Evolutionary conservation across 768 basidiomycete species (phyloP).

Genomic region (Suillus spraguei): DNA sequence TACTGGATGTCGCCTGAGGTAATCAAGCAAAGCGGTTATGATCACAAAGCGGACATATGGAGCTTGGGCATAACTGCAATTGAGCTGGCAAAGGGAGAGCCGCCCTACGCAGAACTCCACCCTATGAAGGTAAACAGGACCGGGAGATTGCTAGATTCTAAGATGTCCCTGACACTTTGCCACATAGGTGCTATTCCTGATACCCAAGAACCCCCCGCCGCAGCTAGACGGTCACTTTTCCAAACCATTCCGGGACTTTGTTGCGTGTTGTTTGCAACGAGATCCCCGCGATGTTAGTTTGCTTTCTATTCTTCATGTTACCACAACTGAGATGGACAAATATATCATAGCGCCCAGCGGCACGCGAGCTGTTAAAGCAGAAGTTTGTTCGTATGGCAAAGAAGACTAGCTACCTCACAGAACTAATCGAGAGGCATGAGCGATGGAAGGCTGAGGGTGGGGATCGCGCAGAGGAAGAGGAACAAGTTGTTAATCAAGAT

Average conservation of each 20-base stretch:
- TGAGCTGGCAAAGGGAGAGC: slow-evolving; percentile 96
- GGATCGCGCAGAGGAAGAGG: slow-evolving; percentile 71
- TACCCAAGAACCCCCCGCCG: slow-evolving; percentile 97
- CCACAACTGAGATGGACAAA: slow-evolving; percentile 19
- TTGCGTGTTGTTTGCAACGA: slow-evolving; percentile 88
- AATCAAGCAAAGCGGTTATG: slow-evolving; percentile 99
- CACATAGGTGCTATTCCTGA: slow-evolving; percentile 90
- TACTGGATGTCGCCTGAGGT: slow-evolving; percentile 99
- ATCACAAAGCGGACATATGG: slow-evolving; percentile 99
- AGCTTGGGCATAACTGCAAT: slow-evolving; percentile 97
- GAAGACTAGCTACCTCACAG: slow-evolving; percentile 92
- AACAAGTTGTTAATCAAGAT: slow-evolving; percentile 61
- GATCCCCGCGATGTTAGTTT: slow-evolving; percentile 85
- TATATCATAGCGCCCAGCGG: slow-evolving; percentile 76
- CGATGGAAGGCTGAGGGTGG: slow-evolving; percentile 93
- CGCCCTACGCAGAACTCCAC: slow-evolving; percentile 97
- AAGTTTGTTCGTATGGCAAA: slow-evolving; percentile 95
- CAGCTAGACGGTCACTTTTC: slow-evolving; percentile 89
- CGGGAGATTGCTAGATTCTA: neutral
- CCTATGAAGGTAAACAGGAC: slow-evolving; percentile 87
- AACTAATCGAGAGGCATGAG: slow-evolving; percentile 93
- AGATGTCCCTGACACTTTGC: neutral
- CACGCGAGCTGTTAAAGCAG: slow-evolving; percentile 94
- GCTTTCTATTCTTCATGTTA: slow-evolving; percentile 9
- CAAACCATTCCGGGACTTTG: slow-evolving; percentile 92